These are phyloP conservation scores for Tagetes erecta DNA, from an alignment of 129 eudicot genomes.

Conservation along the genomic window DNA sequence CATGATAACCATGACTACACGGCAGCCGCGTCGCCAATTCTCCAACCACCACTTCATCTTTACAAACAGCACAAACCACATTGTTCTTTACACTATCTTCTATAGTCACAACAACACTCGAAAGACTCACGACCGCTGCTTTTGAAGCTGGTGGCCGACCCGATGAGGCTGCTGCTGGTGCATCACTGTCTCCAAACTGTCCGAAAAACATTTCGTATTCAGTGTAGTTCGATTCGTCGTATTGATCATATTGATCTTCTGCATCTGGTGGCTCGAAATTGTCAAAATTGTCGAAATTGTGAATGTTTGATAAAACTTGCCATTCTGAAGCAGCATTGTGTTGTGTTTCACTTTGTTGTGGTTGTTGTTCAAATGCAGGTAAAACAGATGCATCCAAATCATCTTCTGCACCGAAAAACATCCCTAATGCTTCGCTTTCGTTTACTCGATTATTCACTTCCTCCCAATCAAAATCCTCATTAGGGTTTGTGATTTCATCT, in stretches of 20 bases:
- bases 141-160: constrained; percentile 73
- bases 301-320: constrained; percentile 52
- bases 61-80: constrained; percentile 66
- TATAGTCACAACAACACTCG: constrained; percentile 37
- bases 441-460: constrained; percentile 53
- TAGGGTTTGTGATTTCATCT: constrained; percentile 22
- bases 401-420: constrained; percentile 43
- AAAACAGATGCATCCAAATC: constrained; percentile 47
- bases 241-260: constrained; percentile 38
- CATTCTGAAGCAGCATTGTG: constrained; percentile 32
- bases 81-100: constrained; percentile 45
- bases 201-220: constrained; percentile 62
- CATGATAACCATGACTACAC: constrained; percentile 64
- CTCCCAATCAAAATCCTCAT: constrained; percentile 68
- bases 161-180: not conserved
- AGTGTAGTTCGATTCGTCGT: constrained; percentile 36
- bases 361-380: constrained; percentile 20
- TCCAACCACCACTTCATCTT: constrained; percentile 59
- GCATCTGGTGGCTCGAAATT: constrained; percentile 20
- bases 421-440: constrained; percentile 46
- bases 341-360: constrained; percentile 20
- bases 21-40: constrained; percentile 57
- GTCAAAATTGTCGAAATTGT: constrained; percentile 44
- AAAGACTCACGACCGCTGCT: constrained; percentile 41
- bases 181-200: constrained; percentile 54